A percentile compares a stretch with the other conserved stretches of the same genome.
Evolutionary conservation across 768 basidiomycete genomes (phyloP).

Genomic region (Psilocybe subaeruginosa): DNA sequence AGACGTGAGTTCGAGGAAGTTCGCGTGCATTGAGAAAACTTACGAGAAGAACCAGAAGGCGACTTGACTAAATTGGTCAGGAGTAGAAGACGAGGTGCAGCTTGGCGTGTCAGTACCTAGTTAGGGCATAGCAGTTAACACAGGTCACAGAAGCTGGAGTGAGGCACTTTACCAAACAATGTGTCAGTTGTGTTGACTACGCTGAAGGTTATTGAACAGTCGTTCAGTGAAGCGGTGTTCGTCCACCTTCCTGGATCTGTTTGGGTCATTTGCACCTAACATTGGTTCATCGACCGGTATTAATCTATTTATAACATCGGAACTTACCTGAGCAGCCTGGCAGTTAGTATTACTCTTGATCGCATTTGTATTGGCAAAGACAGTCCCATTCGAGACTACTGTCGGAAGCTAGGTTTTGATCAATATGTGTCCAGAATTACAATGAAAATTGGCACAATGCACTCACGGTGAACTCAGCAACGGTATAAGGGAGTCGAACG

Average conservation of each 20-base stretch:
- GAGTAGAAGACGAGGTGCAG: slow-evolving; percentile 26
- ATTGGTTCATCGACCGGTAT: not conserved
- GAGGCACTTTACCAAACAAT: slow-evolving; percentile 42
- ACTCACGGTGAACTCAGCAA: slow-evolving; percentile 48
- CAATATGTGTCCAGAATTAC: not conserved
- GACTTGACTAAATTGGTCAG: slow-evolving; percentile 46
- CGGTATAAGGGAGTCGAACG: slow-evolving; percentile 44
- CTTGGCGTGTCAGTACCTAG: slow-evolving; percentile 32
- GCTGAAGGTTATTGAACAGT: slow-evolving; percentile 42
- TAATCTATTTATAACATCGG: not conserved
- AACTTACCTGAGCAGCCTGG: slow-evolving; percentile 36
- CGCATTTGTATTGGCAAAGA: slow-evolving; percentile 51
- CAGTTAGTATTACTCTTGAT: slow-evolving; percentile 50
- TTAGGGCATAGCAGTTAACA: not conserved
- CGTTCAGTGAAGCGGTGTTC: slow-evolving; percentile 41
- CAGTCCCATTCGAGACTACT: slow-evolving; percentile 45
- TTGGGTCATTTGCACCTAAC: slow-evolving; percentile 40
- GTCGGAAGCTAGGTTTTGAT: slow-evolving; percentile 37
- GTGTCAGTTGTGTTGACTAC: slow-evolving; percentile 41
- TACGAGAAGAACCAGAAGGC: slow-evolving; percentile 62
- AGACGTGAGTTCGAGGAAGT: not conserved
- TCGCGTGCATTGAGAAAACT: not conserved
- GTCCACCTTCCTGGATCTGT: slow-evolving; percentile 38
- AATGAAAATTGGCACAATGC: not conserved
- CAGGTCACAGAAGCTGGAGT: not conserved